Evolutionary conservation across 306 rosid species (phyloP).

Genomic region (Quercus engelmannii): DNA sequence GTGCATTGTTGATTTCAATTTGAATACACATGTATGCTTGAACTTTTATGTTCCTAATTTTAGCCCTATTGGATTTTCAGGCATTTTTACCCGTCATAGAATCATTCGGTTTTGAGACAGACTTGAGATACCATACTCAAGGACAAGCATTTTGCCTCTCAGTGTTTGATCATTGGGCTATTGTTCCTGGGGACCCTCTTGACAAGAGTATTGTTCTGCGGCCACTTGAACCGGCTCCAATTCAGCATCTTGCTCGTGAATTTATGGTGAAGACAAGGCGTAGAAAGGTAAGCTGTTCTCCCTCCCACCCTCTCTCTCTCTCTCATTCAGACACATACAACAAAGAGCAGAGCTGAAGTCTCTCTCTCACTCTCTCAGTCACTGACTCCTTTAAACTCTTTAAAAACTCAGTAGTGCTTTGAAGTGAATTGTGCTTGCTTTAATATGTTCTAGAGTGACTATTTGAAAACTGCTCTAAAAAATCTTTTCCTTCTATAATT

Average conservation of each 20-base stretch:
- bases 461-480: background rate
- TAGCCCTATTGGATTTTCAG: constrained; percentile 35
- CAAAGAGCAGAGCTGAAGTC: background rate
- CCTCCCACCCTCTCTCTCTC: background rate
- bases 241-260: constrained; percentile 98
- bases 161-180: constrained; percentile 96
- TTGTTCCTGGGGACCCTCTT: constrained; percentile 97
- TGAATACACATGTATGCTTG: background rate
- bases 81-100: constrained; percentile 97
- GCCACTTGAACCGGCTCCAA: constrained; percentile 97
- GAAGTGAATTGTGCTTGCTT: background rate
- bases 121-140: constrained; percentile 94
- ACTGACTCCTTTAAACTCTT: background rate
- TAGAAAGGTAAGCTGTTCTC: constrained; percentile 62
- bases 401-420: background rate
- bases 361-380: background rate
- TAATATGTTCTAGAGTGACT: background rate
- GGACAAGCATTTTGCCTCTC: constrained; percentile 95
- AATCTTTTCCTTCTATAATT: too few species aligned
- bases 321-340: background rate
- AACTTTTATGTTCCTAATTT: background rate
- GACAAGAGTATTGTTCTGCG: constrained; percentile 94
- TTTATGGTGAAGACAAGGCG: constrained; percentile 99
- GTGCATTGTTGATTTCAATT: background rate
- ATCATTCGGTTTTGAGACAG: constrained; percentile 97